Evolutionary conservation across 2,329 filamentous ascomycete species (phyloP), one percentile per base, ranked within the genome.

Genomic region (Penicillium sp.): DNA sequence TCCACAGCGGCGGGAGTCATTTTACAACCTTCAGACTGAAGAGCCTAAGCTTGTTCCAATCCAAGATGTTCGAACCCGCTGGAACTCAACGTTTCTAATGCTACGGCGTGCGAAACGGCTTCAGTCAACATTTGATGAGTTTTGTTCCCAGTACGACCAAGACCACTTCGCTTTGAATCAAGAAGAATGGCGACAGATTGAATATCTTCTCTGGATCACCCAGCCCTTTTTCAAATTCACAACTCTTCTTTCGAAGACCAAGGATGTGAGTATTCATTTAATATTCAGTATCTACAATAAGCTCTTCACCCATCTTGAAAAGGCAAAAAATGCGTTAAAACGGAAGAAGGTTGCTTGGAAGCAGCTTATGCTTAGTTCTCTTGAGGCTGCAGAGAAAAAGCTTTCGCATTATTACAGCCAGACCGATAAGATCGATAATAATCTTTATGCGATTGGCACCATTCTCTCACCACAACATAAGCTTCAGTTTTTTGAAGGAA

Each of bases 291-390:
- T 52, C 49, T 52, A 52, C 21, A 52, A 52, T 21, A 29, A 47
- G 34, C 52, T 55, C n/a, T 49, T 42, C 11, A 21, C 40, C 8
- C 32, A 55, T 18, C 40, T 43, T 32, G 47, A 43, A n/a, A 43
- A 43, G 42, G 24, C 22, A 11, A 29, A n/a, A n/a, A 38, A 16
- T 38, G 13, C 13, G 34, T 16, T 38, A n/a, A 14, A 13, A 38
- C 32, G 38, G 32, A 61, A 61, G 39, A 51, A 44, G 14, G 52
- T 58, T 31, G 32, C 21, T 5, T 60, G 43, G 49, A 60, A 60
- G 24, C 3, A 58, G 51, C 10, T 40, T 10, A 60, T 60, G 27
- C 46, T 60, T 39, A 3, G 11, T 14, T 43, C 54, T 21, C 50
- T 59, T 32, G n/a, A 57, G 8, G 48, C 32, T 11, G 56, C 32